These are phyloP conservation scores for Amoebophrya sp. DNA, from an alignment of 169 alveolate genomes.

Conservation along the genomic window DNA sequence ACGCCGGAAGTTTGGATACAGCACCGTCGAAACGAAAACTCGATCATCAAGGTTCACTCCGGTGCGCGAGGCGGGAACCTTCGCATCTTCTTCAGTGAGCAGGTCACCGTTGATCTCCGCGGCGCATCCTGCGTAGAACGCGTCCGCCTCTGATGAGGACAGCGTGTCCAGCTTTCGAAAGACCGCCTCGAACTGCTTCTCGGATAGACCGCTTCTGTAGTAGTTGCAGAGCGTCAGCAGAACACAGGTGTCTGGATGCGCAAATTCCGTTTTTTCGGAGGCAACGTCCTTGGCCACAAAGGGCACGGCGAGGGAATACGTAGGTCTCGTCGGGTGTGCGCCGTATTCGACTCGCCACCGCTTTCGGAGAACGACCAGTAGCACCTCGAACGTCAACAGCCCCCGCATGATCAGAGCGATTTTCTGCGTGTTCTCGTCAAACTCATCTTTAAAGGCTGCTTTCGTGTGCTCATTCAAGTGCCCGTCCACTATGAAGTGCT, in stretches of 20 bases:
- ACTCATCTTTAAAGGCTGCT: neutral
- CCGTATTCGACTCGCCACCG: neutral
- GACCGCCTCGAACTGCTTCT: neutral
- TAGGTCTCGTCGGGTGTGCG: neutral
- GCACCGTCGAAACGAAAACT: neutral
- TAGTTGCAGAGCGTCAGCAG: neutral
- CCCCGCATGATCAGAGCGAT: neutral
- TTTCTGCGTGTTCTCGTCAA: neutral
- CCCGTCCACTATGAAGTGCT: neutral
- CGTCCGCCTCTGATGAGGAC: neutral
- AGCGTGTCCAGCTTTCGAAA: neutral
- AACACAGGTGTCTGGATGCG: neutral
- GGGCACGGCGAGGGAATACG: neutral
- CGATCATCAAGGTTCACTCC: neutral
- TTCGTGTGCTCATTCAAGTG: neutral
- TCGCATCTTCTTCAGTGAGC: neutral
- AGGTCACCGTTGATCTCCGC: neutral
- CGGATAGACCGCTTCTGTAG: neutral
- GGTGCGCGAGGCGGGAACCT: neutral
- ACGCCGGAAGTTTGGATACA: neutral
- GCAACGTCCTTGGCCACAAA: neutral
- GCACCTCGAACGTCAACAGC: neutral
- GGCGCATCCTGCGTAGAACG: neutral
- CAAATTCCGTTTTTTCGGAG: neutral
- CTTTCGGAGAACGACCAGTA: neutral